Evolutionary conservation across 116 monocot species (phyloP), one percentile per base, ranked within the genome.

Genomic region (Posidonia oceanica): DNA sequence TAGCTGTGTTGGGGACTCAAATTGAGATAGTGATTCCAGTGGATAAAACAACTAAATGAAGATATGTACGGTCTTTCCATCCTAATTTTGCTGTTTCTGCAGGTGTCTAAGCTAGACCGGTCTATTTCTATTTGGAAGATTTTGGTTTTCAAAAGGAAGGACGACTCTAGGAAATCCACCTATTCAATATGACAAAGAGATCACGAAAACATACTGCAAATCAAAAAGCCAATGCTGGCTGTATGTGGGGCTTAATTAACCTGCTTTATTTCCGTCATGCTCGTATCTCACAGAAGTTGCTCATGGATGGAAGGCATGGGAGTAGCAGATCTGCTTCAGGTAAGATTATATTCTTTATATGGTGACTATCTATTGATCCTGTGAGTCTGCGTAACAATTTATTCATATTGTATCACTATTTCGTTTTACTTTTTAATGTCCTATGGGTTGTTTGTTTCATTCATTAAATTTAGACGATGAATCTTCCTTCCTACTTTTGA

Each of bases 231-330:
- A 76, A 78, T 69, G 68, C 55, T 38, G 81, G 94, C 60, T 94
- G 91, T 59, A 70, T 94, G 72, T 76, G 79, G 59, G 75, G 84
- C 65, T 74, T 95, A 4, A 78, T 84, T 56, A 77, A 64, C 68
- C 70, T 95, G n/a, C 79, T 91, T 70, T 77, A 86, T 55, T 88
- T 84, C 69, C 76, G 83, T 17, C 81, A 71, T 7, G 70, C 56
- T 38, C 73, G 69, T 54, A 66, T 71, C 39, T 18, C 73, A 40
- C 79, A 54, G 8, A 88, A 78, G 74, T 80, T 88, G 56, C 79
- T 91, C 63, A 80, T 77, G 54, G 75, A 91, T 69, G 70, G 64
- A 21, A 91, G 74, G 67, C 79, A 59, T 75, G 77, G 79, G 23
- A 84, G 75, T 65, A 52, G 20, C 60, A 83, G 72, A 54, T 53